Conservation (phyloP, 140 eudicot species). For the Cichorium intybus region DNA sequence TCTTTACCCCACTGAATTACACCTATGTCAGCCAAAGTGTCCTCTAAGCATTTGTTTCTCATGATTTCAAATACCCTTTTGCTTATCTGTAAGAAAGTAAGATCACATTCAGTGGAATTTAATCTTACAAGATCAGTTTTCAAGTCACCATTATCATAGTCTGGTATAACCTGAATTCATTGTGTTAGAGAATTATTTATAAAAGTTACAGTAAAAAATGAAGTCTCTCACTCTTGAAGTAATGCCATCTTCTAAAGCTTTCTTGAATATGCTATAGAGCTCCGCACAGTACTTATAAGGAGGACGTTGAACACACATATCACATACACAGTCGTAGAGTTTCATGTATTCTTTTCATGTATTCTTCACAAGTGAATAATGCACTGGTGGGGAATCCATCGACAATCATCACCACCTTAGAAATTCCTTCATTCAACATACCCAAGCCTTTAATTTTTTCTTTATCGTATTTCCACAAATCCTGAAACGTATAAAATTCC, state of each 20-base stretch:
- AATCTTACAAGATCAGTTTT: too few relatives aligned
- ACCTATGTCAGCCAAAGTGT: slow-evolving; percentile 31
- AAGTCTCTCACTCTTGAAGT: slow-evolving; percentile 31
- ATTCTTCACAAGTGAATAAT: slow-evolving; percentile 39
- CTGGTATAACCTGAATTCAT: slow-evolving; percentile 41
- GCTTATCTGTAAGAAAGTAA: slow-evolving; percentile 50
- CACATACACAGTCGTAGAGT: slow-evolving; percentile 46
- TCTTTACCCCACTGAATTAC: slow-evolving; percentile 25
- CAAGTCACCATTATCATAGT: too few relatives aligned
- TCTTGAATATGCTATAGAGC: slow-evolving; percentile 33
- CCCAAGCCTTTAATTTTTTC: slow-evolving; percentile 27
- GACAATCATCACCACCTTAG: slow-evolving; percentile 39
- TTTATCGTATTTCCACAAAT: slow-evolving; percentile 28
- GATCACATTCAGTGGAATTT: not conserved
- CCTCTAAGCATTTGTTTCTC: slow-evolving; percentile 36
- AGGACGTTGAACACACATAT: slow-evolving; percentile 42
- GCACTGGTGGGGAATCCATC: slow-evolving; percentile 40
- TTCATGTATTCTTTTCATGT: too few relatives aligned
- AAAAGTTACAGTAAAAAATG: not conserved
- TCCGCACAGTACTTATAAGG: slow-evolving; percentile 35
- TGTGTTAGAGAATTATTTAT: not conserved
- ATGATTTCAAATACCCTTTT: slow-evolving; percentile 66
- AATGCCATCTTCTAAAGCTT: slow-evolving; percentile 41
- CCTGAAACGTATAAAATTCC: not conserved
- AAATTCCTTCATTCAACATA: slow-evolving; percentile 34